Evolutionary conservation across 1,284 basidiomycete genomes (phyloP).

Genomic region (Leccinum glutinopallens): DNA sequence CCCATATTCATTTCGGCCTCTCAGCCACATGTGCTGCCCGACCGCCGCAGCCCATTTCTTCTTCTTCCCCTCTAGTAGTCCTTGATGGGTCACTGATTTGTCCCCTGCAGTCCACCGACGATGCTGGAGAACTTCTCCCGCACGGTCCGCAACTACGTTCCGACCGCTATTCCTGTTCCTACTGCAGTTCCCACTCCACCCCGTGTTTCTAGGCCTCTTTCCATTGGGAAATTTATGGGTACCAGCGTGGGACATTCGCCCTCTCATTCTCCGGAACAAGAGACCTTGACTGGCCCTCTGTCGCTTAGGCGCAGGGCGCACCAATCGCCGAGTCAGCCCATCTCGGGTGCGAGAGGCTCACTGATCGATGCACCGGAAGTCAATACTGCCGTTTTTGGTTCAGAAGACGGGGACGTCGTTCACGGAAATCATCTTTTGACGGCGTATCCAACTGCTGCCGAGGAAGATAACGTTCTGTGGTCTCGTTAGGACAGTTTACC

Average conservation of each 20-base stretch:
- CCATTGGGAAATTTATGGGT: slow-evolving; percentile 47
- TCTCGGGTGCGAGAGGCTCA: slow-evolving; percentile 12
- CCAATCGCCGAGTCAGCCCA: slow-evolving; percentile 10
- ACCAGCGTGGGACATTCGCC: slow-evolving; percentile 21
- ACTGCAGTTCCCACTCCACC: slow-evolving; percentile 50
- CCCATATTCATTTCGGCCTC: slow-evolving; percentile 21
- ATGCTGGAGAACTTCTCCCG: slow-evolving; percentile 54
- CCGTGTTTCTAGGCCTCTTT: slow-evolving; percentile 50
- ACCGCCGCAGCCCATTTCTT: neutral
- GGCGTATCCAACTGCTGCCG: slow-evolving; percentile 33
- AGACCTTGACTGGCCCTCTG: slow-evolving; percentile 6
- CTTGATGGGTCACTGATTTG: slow-evolving; percentile 23
- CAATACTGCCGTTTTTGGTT: slow-evolving; percentile 16
- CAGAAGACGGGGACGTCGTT: slow-evolving; percentile 31
- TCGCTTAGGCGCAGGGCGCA: slow-evolving; percentile 15
- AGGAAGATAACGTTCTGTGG: slow-evolving; percentile 35
- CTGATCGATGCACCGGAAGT: slow-evolving; percentile 21
- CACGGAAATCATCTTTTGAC: slow-evolving; percentile 21
- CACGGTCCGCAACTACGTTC: slow-evolving; percentile 54
- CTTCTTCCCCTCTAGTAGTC: neutral
- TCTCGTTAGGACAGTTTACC: slow-evolving; percentile 32
- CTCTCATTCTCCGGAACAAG: slow-evolving; percentile 19
- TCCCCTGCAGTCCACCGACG: slow-evolving; percentile 44
- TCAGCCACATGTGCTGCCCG: slow-evolving; percentile 23
- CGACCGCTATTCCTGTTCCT: slow-evolving; percentile 52